Conservation (phyloP, 176 grass and related monocot species). For the Phragmites australis region DNA sequence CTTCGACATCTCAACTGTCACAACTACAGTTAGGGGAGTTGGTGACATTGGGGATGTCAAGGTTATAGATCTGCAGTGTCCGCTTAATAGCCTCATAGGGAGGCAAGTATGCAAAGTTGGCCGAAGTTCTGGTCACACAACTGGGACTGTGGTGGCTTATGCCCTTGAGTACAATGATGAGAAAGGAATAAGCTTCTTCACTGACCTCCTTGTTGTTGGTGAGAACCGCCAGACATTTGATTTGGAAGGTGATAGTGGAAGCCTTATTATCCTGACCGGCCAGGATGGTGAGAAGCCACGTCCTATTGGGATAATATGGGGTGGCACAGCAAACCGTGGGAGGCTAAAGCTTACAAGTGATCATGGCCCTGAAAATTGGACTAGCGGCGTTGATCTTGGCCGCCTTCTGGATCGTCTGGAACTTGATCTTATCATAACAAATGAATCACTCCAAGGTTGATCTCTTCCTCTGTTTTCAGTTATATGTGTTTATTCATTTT, state of each 20-base stretch:
- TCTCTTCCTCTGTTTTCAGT: conserved; percentile 1
- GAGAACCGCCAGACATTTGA: conserved; percentile 95
- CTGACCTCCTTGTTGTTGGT: conserved; percentile 92
- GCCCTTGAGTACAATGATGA: conserved; percentile 95
- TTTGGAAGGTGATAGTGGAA: conserved; percentile 94
- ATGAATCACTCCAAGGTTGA: conserved; percentile 72
- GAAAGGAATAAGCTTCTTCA: conserved; percentile 97
- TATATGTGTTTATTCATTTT: not conserved
- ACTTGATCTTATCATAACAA: conserved; percentile 81
- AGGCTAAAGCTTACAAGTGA: conserved; percentile 82
- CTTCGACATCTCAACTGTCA: conserved; percentile 78
- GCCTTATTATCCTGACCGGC: conserved; percentile 78
- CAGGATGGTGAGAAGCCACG: conserved; percentile 70
- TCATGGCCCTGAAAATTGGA: conserved; percentile 95
- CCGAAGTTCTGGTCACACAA: conserved; percentile 89
- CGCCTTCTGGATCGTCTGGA: conserved; percentile 90
- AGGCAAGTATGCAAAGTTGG: conserved; percentile 85
- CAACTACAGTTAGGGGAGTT: conserved; percentile 76
- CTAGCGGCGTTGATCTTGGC: conserved; percentile 88
- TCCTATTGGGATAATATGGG: conserved; percentile 97
- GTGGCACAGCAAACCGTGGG: conserved; percentile 85
- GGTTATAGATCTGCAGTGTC: conserved; percentile 81
- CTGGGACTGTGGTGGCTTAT: conserved; percentile 91
- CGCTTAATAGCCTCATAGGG: conserved; percentile 79
- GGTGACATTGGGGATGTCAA: conserved; percentile 85